Evolutionary conservation across 257 asterid species (phyloP).

Genomic region (Scutellaria baicalensis): DNA sequence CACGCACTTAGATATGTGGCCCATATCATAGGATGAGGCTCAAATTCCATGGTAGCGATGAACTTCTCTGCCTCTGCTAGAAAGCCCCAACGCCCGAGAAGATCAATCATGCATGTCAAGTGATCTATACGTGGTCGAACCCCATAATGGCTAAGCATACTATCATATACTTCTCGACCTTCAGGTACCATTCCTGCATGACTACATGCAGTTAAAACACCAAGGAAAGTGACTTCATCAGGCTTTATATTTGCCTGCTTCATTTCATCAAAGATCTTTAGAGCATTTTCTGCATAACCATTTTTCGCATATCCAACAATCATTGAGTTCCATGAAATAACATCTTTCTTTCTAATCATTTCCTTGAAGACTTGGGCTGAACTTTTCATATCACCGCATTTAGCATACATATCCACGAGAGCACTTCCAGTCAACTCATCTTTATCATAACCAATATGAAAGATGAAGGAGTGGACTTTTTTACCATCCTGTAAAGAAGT

Average conservation of each 20-base stretch:
- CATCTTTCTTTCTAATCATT: slow-evolving; percentile 55
- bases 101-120: slow-evolving; percentile 87
- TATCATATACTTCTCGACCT: slow-evolving; percentile 54
- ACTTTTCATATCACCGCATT: slow-evolving; percentile 78
- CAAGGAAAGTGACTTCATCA: slow-evolving; percentile 85
- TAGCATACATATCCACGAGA: slow-evolving; percentile 92
- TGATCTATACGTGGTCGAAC: slow-evolving; percentile 66
- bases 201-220: slow-evolving; percentile 85
- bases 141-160: slow-evolving; percentile 42
- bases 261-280: slow-evolving; percentile 67
- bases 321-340: slow-evolving; percentile 85
- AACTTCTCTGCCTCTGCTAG: slow-evolving; percentile 74
- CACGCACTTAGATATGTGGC: slow-evolving; percentile 74
- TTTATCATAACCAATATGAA: slow-evolving; percentile 52
- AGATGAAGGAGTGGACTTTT: slow-evolving; percentile 55
- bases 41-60: slow-evolving; percentile 41
- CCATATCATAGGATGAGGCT: slow-evolving; percentile 81
- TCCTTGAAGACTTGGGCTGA: slow-evolving; percentile 56
- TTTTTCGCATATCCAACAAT: slow-evolving; percentile 84
- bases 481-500: slow-evolving; percentile 66
- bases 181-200: slow-evolving; percentile 77
- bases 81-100: slow-evolving; percentile 83
- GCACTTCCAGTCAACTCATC: slow-evolving; percentile 77
- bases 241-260: slow-evolving; percentile 39
- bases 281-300: slow-evolving; percentile 62